phyloP scores from a whole-genome alignment of 495 filamentous ascomycete genomes.

The Trichoderma erinaceum region DNA sequence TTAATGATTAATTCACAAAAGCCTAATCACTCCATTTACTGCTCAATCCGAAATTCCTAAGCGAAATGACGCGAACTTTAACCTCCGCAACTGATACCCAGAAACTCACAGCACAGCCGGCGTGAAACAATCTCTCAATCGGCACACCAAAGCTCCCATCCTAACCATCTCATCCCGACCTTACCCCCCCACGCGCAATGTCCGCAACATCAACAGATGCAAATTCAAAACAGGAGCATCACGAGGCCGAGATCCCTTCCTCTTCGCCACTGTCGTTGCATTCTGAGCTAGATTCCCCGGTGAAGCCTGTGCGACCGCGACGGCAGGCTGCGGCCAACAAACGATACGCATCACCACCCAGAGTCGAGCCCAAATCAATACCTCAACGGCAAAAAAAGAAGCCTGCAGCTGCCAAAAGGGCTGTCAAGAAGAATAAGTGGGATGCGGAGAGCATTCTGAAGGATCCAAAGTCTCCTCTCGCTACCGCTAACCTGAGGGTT shows the following conservation, averaged over 20 bases:
- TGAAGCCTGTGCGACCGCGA: background rate
- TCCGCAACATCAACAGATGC: background rate
- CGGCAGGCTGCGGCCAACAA: background rate
- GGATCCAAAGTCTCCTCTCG: constrained; percentile 49
- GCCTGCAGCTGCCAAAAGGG: constrained; percentile 19
- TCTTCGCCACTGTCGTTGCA: background rate
- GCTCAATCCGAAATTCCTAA: too few species aligned
- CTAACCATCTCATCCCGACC: background rate
- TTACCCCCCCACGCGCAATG: background rate
- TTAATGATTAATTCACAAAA: too few species aligned
- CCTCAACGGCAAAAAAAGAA: constrained; percentile 17
- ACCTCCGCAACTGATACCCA: background rate
- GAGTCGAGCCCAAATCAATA: background rate
- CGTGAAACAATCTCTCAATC: background rate
- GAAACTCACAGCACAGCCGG: too few species aligned
- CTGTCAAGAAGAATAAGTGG: constrained; percentile 25
- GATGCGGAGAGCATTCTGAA: constrained; percentile 46
- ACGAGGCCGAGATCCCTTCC: background rate
- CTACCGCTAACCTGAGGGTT: constrained; percentile 52
- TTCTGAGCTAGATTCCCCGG: background rate
- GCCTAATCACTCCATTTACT: background rate
- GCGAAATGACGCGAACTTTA: background rate
- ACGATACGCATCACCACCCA: background rate
- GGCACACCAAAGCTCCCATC: background rate
- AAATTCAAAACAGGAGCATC: background rate